Conservation (phyloP, 257 asterid species). For the Ehretia macrophylla region DNA sequence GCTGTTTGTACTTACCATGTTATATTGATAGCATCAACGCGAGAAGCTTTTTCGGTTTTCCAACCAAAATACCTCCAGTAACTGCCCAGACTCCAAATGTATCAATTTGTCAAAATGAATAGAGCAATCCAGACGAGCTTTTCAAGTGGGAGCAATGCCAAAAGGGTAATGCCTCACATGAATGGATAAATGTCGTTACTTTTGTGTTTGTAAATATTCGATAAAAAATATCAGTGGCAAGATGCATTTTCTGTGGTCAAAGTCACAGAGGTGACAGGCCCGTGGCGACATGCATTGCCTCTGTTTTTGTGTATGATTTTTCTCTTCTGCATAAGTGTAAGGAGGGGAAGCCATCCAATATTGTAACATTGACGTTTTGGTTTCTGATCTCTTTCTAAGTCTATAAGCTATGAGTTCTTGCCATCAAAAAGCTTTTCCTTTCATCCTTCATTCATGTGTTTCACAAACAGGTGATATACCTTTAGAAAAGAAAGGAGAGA, state of each 20-base stretch:
- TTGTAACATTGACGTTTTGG: constrained; percentile 44
- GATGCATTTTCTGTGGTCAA: constrained; percentile 67
- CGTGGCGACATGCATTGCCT: constrained; percentile 34
- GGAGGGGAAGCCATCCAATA: constrained; percentile 41
- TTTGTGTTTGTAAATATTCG: constrained; percentile 65
- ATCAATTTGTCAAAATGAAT: constrained; percentile 14
- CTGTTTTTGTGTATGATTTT: constrained; percentile 44
- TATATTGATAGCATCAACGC: constrained; percentile 32
- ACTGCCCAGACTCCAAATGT: constrained; percentile 9
- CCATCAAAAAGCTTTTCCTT: neutral
- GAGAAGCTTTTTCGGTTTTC: constrained; percentile 13
- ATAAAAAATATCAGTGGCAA: constrained; percentile 35
- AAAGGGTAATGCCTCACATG: constrained; percentile 34
- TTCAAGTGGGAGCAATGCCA: constrained; percentile 49
- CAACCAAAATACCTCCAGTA: constrained; percentile 7
- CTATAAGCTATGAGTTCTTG: constrained; percentile 16
- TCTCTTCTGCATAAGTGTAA: constrained; percentile 41
- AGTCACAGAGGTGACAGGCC: constrained; percentile 94
- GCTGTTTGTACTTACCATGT: constrained; percentile 31
- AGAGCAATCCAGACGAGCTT: constrained; percentile 26
- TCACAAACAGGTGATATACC: too few species aligned
- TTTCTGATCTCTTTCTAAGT: constrained; percentile 29
- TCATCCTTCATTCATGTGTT: neutral
- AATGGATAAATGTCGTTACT: constrained; percentile 41
- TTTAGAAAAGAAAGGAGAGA: too few species aligned